Percentiles rank a stretch among this genome's conserved stretches.
Conservation (phyloP, 2,329 filamentous ascomycete genomes). For the Orbilia ellipsospora region DNA sequence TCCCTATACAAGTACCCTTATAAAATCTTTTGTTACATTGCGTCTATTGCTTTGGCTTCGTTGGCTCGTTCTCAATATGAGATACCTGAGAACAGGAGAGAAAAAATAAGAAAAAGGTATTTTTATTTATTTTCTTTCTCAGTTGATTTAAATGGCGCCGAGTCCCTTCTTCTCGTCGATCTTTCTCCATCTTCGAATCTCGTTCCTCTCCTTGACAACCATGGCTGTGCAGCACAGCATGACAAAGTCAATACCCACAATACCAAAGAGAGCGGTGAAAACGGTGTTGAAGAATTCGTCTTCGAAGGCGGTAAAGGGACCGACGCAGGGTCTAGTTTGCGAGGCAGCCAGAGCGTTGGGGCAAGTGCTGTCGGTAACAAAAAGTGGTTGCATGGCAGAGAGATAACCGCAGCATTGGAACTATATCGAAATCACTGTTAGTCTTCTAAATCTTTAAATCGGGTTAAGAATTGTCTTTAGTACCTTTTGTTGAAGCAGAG, state of each 20-base stretch:
- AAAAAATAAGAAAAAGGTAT: too few species aligned
- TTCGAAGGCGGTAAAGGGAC: slow-evolving; percentile 74
- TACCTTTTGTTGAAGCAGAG: slow-evolving; percentile 77
- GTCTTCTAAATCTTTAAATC: slow-evolving; percentile 3
- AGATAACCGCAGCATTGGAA: slow-evolving; percentile 84
- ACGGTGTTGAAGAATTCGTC: slow-evolving; percentile 79
- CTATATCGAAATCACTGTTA: slow-evolving; percentile 62
- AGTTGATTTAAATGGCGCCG: slow-evolving; percentile 63
- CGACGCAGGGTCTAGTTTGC: slow-evolving; percentile 75
- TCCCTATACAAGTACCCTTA: too few species aligned
- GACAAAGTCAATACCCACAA: slow-evolving; percentile 77
- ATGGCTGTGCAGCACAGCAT: slow-evolving; percentile 78
- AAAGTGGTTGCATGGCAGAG: slow-evolving; percentile 73
- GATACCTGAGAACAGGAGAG: too few species aligned
- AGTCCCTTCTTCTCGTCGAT: slow-evolving; percentile 81
- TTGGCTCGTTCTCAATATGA: too few species aligned
- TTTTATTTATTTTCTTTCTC: not conserved
- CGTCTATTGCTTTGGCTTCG: too few species aligned
- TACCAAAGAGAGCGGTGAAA: slow-evolving; percentile 82
- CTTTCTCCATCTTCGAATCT: slow-evolving; percentile 79
- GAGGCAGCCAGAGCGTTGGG: slow-evolving; percentile 77
- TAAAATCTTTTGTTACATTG: too few species aligned
- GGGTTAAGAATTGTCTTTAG: slow-evolving; percentile 57
- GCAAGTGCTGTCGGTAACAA: slow-evolving; percentile 76
- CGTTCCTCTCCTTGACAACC: slow-evolving; percentile 81